These are phyloP conservation scores for Beauveria pseudobassiana DNA, from an alignment of 2,329 filamentous ascomycete genomes.

Conservation along the genomic window DNA sequence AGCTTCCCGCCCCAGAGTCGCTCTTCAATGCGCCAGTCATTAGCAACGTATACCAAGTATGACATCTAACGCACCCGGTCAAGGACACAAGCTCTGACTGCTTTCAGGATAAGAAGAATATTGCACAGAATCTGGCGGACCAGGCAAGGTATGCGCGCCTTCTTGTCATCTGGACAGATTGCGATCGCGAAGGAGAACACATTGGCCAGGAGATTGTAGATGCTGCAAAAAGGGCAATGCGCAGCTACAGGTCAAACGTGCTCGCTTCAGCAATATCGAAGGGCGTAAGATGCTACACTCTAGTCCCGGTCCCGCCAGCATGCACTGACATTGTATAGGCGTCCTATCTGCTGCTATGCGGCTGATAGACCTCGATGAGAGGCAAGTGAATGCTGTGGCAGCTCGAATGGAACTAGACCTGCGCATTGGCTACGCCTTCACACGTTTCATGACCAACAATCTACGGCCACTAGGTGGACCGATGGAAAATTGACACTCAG, in stretches of 20 bases:
- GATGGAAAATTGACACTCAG: conserved; percentile 62
- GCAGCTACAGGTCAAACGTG: conserved; percentile 71
- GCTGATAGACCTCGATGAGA: conserved; percentile 72
- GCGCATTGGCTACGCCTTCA: conserved; percentile 87
- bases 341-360: conserved; percentile 75
- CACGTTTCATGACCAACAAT: conserved; percentile 73
- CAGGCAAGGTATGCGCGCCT: conserved; percentile 67
- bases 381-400: conserved; percentile 78
- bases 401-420: conserved; percentile 89
- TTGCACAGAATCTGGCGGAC: conserved; percentile 77
- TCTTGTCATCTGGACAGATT: conserved; percentile 97
- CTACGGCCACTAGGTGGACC: conserved; percentile 65
- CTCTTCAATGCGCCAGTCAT: conserved; percentile 77
- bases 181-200: conserved; percentile 93
- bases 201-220: conserved; percentile 87
- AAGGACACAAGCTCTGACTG: conserved; percentile 11
- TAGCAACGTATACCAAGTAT: conserved; percentile 59
- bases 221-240: conserved; percentile 70
- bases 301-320: conserved; percentile 7
- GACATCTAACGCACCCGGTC: conserved; percentile 12
- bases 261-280: conserved; percentile 94
- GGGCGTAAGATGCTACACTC: conserved; percentile 52
- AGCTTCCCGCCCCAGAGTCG: conserved; percentile 66
- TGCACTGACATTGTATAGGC: conserved; percentile 40
- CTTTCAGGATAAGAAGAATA: conserved; percentile 62